Evolutionary conservation across 805 yeast genomes (phyloP).

Genomic region (Maudiozyma pseudohumilis): DNA sequence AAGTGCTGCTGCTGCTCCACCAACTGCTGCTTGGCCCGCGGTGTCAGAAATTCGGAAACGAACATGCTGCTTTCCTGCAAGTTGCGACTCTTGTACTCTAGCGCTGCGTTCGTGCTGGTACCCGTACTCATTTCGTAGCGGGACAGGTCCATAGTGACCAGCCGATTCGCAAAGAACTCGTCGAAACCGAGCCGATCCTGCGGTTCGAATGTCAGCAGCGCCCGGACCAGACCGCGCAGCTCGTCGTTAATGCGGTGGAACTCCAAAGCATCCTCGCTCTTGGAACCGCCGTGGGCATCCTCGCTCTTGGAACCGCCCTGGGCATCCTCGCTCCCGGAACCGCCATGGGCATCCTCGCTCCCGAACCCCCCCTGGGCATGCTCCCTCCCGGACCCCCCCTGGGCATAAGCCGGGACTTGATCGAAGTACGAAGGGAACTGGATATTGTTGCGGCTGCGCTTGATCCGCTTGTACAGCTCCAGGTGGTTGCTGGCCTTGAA

Average conservation of each 20-base stretch:
- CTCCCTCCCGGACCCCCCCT: background rate
- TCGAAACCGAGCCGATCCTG: conserved; percentile 78
- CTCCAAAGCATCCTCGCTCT: conserved; percentile 2
- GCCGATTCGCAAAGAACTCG: conserved; percentile 73
- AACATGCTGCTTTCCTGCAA: conserved; percentile 66
- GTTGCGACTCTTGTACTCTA: conserved; percentile 51
- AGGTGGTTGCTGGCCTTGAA: conserved; percentile 89
- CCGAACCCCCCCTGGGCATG: background rate
- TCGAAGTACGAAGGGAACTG: conserved; percentile 57
- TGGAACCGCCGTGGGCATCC: background rate
- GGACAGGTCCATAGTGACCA: conserved; percentile 46
- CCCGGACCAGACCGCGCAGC: conserved; percentile 60
- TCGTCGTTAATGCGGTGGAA: conserved; percentile 44
- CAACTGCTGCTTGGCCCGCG: too few species aligned
- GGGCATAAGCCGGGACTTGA: background rate
- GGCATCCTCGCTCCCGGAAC: background rate
- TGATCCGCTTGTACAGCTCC: conserved; percentile 78
- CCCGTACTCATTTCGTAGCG: conserved; percentile 27
- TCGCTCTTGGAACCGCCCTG: background rate
- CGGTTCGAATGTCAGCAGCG: conserved; percentile 74
- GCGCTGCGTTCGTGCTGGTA: conserved; percentile 39
- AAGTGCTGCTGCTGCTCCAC: too few species aligned
- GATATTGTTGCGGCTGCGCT: conserved; percentile 67
- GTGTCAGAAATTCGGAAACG: conserved; percentile 66
- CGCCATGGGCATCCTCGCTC: background rate